Percentiles rank a stretch among this genome's conserved stretches.
These are phyloP conservation scores for Hypoxylon trugodes DNA, from an alignment of 495 filamentous ascomycete species.

Conservation along the genomic window DNA sequence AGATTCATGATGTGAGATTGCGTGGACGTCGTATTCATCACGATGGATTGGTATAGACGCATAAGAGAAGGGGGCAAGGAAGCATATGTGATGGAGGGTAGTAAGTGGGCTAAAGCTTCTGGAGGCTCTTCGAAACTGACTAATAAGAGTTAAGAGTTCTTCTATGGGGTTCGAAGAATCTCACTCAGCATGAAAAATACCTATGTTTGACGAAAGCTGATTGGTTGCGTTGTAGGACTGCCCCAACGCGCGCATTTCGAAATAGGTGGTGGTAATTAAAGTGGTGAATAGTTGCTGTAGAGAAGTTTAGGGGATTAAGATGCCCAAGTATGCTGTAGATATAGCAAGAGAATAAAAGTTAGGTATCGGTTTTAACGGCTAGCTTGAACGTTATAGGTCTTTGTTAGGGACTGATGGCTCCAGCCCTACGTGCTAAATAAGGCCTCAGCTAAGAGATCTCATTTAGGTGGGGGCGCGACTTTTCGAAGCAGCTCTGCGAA, in stretches of 20 bases:
- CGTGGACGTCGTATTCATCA: background rate
- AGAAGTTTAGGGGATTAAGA: too few species aligned
- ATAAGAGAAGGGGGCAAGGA: background rate
- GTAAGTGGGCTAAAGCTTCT: background rate
- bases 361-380: background rate
- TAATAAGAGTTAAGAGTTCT: background rate
- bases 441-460: constrained; percentile 30
- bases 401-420: background rate
- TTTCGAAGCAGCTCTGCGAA: constrained; percentile 15
- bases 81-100: background rate
- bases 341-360: too few species aligned
- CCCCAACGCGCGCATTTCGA: background rate
- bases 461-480: constrained; percentile 20
- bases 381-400: background rate
- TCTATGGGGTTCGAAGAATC: constrained; percentile 20
- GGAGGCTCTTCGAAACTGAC: constrained; percentile 39
- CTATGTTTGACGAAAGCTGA: background rate
- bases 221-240: background rate
- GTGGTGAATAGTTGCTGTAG: too few species aligned
- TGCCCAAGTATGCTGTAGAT: too few species aligned
- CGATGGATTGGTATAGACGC: background rate
- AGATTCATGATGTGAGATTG: background rate
- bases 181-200: constrained; percentile 15
- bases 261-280: too few species aligned
- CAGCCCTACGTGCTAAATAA: constrained; percentile 30